These are phyloP conservation scores for Heterobasidion irregulare DNA, from an alignment of 1,284 basidiomycete genomes.

Conservation along the genomic window DNA sequence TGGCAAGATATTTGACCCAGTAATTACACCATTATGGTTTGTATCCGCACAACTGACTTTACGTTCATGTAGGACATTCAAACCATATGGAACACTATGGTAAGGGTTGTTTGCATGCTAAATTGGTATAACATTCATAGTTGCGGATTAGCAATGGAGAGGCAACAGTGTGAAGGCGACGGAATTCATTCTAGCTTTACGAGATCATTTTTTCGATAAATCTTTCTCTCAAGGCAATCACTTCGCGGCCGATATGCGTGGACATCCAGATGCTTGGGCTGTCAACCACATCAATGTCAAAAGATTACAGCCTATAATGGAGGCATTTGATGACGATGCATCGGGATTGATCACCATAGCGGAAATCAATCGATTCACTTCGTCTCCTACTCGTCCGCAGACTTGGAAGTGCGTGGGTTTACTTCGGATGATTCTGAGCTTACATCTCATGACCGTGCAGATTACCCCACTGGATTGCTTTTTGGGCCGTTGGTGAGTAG, in stretches of 20 bases:
- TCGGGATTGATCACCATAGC: conserved; percentile 37
- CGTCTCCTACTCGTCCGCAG: conserved; percentile 16
- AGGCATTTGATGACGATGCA: conserved; percentile 42
- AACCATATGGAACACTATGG: conserved; percentile 23
- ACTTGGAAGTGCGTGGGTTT: conserved; percentile 22
- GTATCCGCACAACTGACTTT: background rate
- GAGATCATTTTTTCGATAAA: conserved; percentile 24
- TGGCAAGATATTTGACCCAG: conserved; percentile 21
- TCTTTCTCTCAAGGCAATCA: background rate
- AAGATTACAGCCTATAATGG: conserved; percentile 34
- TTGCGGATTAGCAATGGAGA: conserved; percentile 21
- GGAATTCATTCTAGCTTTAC: conserved; percentile 25
- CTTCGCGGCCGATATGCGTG: background rate
- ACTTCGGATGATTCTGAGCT: background rate
- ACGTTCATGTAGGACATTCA: conserved; percentile 9
- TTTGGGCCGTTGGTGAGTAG: conserved; percentile 30
- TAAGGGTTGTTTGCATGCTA: conserved; percentile 2
- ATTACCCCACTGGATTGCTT: conserved; percentile 36
- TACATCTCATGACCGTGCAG: conserved; percentile 15
- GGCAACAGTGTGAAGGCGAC: conserved; percentile 23
- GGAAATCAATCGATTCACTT: conserved; percentile 35
- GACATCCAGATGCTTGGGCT: conserved; percentile 27
- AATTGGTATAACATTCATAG: background rate
- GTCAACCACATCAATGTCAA: conserved; percentile 33
- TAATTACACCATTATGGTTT: conserved; percentile 4